A percentile compares a stretch with the other conserved stretches of the same genome.
phyloP scores from a whole-genome alignment of 2,329 filamentous ascomycete species.

The Penicillium griseofulvum region DNA sequence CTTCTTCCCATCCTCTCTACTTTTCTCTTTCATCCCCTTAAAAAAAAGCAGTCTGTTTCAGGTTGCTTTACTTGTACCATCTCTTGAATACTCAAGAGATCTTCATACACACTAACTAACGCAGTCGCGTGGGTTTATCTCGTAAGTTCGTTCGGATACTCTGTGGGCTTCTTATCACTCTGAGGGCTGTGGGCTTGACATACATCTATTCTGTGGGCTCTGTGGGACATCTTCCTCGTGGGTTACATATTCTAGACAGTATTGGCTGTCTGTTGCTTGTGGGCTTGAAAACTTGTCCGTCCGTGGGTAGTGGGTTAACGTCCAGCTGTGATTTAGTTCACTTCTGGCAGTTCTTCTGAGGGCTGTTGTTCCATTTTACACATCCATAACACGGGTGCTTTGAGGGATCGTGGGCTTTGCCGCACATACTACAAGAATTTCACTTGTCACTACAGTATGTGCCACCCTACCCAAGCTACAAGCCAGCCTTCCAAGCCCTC shows the following conservation, averaged over 20 bases:
- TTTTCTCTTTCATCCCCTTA: slow-evolving; percentile 9
- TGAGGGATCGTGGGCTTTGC: slow-evolving; percentile 38
- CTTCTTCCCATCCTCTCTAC: slow-evolving; percentile 21
- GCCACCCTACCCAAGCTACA: slow-evolving; percentile 11
- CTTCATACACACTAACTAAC: slow-evolving; percentile 28
- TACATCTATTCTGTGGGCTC: slow-evolving; percentile 44
- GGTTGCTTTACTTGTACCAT: slow-evolving; percentile 15
- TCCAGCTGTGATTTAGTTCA: slow-evolving; percentile 35
- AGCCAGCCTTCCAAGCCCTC: slow-evolving; percentile 9
- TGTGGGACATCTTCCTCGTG: slow-evolving; percentile 38
- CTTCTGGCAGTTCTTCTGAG: slow-evolving; percentile 30
- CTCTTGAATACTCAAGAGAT: slow-evolving; percentile 6
- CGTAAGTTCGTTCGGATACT: slow-evolving; percentile 36
- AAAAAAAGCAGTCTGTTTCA: slow-evolving; percentile 12
- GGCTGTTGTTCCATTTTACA: slow-evolving; percentile 25
- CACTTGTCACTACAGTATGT: slow-evolving; percentile 17
- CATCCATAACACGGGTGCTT: slow-evolving; percentile 33
- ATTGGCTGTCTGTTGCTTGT: slow-evolving; percentile 43
- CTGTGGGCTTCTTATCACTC: slow-evolving; percentile 39
- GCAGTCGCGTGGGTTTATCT: slow-evolving; percentile 35
- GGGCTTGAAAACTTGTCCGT: slow-evolving; percentile 44
- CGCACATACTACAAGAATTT: slow-evolving; percentile 30
- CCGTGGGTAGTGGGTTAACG: slow-evolving; percentile 42
- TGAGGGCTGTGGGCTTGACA: slow-evolving; percentile 45
- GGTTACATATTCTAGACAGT: slow-evolving; percentile 44